Evolutionary conservation across 176 grass and related monocot species (phyloP), one percentile per base, ranked within the genome.

Genomic region (Elymus sibiricus): DNA sequence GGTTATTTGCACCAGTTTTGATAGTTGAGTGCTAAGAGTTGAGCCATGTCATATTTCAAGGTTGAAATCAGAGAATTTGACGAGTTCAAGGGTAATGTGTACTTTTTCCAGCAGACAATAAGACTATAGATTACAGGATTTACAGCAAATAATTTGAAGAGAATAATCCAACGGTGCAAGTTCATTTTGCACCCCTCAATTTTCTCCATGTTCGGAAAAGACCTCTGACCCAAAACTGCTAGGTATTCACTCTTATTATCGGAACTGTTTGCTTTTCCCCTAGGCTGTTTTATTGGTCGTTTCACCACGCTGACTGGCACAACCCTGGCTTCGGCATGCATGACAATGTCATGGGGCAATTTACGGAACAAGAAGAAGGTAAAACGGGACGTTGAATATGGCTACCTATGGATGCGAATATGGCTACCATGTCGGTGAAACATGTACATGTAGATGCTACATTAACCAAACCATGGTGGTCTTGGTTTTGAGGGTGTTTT

Each of bases 381-480:
- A 42, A 46, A 76, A 49, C 5, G 4, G 43, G 73, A 76, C 16
- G 16, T 17, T 76, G 15, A 76, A 53, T 53, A 53, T 53, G 46
- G 46, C 14, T 49, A 49, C 46, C 46, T 75, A 75, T 28, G 24
- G 42, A 74, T 74, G 42, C 71, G 46, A n/a, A 74, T 74, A 74
- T 49, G 73, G 25, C 26, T 53, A 31, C 7, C 44, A 11, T 76
- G 27, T 51, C 40, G 53, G 26, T 6, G 26, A 76, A 53, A 53
- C 6, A 70, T 39, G 67, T 70, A 70, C 67, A 49, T 8, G 3
- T 14, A 74, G 43, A 74, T 49, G 43, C 3, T 44, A 29, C 26
- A 27, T 74, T 74, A 27, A 75, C 43, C 15, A 29, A 75, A 75
- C 15, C 72, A 75, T 75, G 72, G 72, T 75, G 66, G 66, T 69